Conservation (phyloP, 768 basidiomycete genomes). For the Saitozyma podzolica region DNA sequence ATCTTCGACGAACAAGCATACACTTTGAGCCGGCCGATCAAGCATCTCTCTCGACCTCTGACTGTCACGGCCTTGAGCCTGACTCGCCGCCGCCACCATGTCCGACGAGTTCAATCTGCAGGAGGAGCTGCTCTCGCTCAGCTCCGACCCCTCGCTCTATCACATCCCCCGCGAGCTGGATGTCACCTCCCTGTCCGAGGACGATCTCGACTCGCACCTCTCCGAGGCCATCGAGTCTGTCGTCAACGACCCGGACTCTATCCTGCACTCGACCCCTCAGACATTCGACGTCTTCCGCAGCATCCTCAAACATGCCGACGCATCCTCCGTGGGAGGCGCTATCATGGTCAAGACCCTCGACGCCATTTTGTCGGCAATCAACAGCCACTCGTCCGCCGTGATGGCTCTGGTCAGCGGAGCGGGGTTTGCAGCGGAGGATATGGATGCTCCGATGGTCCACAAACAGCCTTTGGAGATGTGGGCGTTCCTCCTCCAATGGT, state of each 20-base stretch:
- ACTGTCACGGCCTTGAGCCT: too few species aligned
- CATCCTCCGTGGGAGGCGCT: slow-evolving; percentile 50
- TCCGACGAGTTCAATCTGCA: slow-evolving; percentile 67
- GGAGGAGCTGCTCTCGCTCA: slow-evolving; percentile 68
- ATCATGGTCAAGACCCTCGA: slow-evolving; percentile 85
- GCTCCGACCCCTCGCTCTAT: slow-evolving; percentile 63
- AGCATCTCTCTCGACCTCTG: too few species aligned
- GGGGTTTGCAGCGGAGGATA: slow-evolving; percentile 34
- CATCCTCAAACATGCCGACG: slow-evolving; percentile 64
- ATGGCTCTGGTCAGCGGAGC: slow-evolving; percentile 24
- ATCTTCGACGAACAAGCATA: too few species aligned
- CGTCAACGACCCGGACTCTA: slow-evolving; percentile 71
- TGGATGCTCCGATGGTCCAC: slow-evolving; percentile 56
- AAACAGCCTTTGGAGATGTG: slow-evolving; percentile 82
- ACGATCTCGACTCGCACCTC: slow-evolving; percentile 49
- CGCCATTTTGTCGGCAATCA: slow-evolving; percentile 67
- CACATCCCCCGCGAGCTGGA: slow-evolving; percentile 71
- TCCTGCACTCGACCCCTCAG: slow-evolving; percentile 59
- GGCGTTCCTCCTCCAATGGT: slow-evolving; percentile 90
- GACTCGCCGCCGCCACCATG: background rate
- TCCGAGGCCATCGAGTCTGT: slow-evolving; percentile 78
- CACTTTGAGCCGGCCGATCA: too few species aligned
- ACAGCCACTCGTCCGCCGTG: slow-evolving; percentile 28
- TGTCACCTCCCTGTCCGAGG: slow-evolving; percentile 57
- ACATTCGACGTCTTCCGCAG: slow-evolving; percentile 81